phyloP scores from a whole-genome alignment of 257 asterid genomes.

The Solanum piurae region DNA sequence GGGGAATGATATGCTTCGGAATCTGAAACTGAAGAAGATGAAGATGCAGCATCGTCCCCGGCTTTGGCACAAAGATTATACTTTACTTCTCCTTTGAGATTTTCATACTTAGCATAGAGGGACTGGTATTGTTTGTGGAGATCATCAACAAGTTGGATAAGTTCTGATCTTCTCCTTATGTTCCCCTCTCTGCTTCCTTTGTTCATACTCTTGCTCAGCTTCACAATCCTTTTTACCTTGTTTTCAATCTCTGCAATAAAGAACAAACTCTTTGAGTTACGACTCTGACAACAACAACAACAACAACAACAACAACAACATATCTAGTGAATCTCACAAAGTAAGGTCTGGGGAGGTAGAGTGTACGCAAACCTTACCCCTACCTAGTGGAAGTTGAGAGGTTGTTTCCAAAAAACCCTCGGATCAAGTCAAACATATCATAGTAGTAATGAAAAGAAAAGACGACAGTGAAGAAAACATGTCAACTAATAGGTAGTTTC shows the following conservation, averaged over 20 bases:
- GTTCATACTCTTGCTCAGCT: conserved; percentile 39
- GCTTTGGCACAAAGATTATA: conserved; percentile 8
- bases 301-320: neutral
- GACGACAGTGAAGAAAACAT: neutral
- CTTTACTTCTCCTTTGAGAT: conserved; percentile 49
- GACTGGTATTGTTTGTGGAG: conserved; percentile 63
- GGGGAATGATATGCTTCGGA: conserved; percentile 43
- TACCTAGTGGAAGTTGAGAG: neutral
- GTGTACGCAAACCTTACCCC: neutral
- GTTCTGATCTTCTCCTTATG: conserved; percentile 41
- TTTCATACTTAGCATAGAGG: conserved; percentile 41
- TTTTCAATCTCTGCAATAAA: conserved; percentile 44
- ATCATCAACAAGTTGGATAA: conserved; percentile 50
- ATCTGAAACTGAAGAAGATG: conserved; percentile 27
- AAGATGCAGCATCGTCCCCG: conserved; percentile 19
- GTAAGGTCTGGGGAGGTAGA: neutral
- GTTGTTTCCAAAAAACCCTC: neutral
- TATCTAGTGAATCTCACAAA: neutral
- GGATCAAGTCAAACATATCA: neutral
- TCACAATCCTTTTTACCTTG: conserved; percentile 38
- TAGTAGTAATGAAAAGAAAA: neutral
- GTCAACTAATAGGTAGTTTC: neutral
- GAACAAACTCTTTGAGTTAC: neutral
- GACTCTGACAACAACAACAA: neutral
- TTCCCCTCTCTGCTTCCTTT: conserved; percentile 52